Percentiles rank a stretch among this genome's conserved stretches.
phyloP scores from a whole-genome alignment of 2,329 filamentous ascomycete species.

The Penicillium decumbens region DNA sequence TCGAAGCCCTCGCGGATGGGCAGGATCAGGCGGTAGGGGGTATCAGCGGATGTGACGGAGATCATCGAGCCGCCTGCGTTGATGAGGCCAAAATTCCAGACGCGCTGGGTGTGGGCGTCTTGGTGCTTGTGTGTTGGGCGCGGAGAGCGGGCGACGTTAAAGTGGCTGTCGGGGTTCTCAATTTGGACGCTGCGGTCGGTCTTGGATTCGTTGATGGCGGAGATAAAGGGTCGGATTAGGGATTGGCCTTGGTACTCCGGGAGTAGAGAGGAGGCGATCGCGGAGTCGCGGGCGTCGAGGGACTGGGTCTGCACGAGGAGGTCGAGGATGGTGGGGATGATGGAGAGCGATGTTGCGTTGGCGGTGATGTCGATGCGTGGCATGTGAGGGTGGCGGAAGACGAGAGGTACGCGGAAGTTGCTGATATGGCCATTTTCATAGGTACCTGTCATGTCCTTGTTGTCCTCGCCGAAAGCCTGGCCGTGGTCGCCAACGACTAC shows the following conservation, averaged over 20 bases:
- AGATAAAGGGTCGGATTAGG: conserved; percentile 40
- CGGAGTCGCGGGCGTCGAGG: conserved; percentile 32
- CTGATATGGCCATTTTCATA: conserved; percentile 46
- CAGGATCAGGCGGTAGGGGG: conserved; percentile 66
- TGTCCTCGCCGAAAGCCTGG: conserved; percentile 44
- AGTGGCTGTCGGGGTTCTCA: not conserved
- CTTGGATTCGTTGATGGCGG: conserved; percentile 8
- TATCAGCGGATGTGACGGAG: conserved; percentile 66
- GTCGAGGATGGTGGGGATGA: conserved; percentile 47
- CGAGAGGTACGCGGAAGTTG: conserved; percentile 45
- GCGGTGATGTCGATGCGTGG: conserved; percentile 41
- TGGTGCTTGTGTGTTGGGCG: conserved; percentile 1
- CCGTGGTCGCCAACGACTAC: conserved; percentile 47
- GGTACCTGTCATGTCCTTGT: conserved; percentile 37
- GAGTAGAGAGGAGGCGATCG: conserved; percentile 38
- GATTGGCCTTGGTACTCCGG: conserved; percentile 48
- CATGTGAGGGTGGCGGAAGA: conserved; percentile 45
- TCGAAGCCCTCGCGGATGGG: conserved; percentile 69
- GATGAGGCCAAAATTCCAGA: conserved; percentile 34
- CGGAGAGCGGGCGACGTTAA: not conserved
- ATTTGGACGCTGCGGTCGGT: too few species aligned
- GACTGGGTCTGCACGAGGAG: conserved; percentile 42
- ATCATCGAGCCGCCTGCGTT: conserved; percentile 46
- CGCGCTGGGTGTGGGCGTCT: conserved; percentile 17
- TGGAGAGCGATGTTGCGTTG: conserved; percentile 42